A percentile compares a stretch with the other conserved stretches of the same genome.
Evolutionary conservation across 1,139 yeast genomes (phyloP).

Genomic region (Magnusiomyces clavatus): DNA sequence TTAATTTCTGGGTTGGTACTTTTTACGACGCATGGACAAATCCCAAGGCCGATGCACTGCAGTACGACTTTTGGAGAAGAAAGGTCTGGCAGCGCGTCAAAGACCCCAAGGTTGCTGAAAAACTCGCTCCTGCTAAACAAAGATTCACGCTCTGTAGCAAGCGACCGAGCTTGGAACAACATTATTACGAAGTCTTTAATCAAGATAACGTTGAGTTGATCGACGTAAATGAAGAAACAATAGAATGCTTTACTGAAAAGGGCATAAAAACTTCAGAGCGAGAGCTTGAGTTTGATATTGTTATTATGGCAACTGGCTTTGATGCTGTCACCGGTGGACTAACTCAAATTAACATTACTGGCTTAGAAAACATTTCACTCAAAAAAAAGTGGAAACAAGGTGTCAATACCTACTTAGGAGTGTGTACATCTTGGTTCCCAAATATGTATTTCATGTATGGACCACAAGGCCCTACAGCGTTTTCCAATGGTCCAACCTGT

Average conservation of each 20-base stretch:
- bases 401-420: conserved; percentile 24
- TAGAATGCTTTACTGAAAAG: conserved; percentile 23
- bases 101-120: conserved; percentile 22
- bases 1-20: conserved; percentile 24
- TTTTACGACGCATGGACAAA: conserved; percentile 23
- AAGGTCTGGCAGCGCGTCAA: conserved; percentile 21
- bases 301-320: conserved; percentile 30
- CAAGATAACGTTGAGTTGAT: conserved; percentile 26
- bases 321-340: conserved; percentile 30
- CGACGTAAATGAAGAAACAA: conserved; percentile 24
- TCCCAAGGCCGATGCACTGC: conserved; percentile 21
- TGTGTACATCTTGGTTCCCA: conserved; percentile 25
- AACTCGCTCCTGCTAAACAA: conserved; percentile 25
- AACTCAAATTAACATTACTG: conserved; percentile 22
- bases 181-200: conserved; percentile 26
- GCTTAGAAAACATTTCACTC: conserved; percentile 19
- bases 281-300: conserved; percentile 24
- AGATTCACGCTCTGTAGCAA: conserved; percentile 28
- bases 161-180: conserved; percentile 25
- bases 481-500: conserved; percentile 28
- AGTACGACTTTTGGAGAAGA: conserved; percentile 27
- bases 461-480: conserved; percentile 31
- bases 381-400: conserved; percentile 25
- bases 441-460: conserved; percentile 29
- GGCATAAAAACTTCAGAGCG: conserved; percentile 22